Evolutionary conservation across 2,329 filamentous ascomycete species (phyloP).

Genomic region (Penicillium janthinellum): DNA sequence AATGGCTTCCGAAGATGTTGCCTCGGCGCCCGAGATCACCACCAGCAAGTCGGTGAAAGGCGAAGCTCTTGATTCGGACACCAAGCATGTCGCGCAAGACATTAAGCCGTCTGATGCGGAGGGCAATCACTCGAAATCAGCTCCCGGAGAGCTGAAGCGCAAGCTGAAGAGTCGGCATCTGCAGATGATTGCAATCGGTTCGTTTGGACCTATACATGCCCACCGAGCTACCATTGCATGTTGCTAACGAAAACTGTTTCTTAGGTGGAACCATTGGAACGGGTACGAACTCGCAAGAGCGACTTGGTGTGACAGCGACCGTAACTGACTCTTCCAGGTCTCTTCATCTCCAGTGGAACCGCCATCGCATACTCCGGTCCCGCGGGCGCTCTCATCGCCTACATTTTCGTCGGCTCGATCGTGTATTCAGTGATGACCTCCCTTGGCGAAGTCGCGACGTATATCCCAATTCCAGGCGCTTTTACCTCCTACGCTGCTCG

Average conservation of each 20-base stretch:
- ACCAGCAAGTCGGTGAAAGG: conserved; percentile 13
- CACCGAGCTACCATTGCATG: background rate
- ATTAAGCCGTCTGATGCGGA: conserved; percentile 23
- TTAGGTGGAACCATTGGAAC: conserved; percentile 30
- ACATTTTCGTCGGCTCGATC: conserved; percentile 68
- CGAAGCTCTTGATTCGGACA: conserved; percentile 16
- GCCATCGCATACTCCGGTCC: conserved; percentile 66
- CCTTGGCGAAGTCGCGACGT: conserved; percentile 70
- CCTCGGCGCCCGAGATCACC: conserved; percentile 5
- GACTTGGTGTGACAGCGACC: background rate
- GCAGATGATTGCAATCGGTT: conserved; percentile 31
- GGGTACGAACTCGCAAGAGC: conserved; percentile 12
- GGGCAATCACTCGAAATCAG: conserved; percentile 18
- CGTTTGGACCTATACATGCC: background rate
- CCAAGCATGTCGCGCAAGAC: conserved; percentile 17
- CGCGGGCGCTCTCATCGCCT: conserved; percentile 66
- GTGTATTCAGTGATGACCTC: conserved; percentile 74
- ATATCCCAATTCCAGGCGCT: conserved; percentile 72
- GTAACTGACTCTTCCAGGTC: conserved; percentile 46
- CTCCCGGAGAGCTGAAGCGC: conserved; percentile 25
- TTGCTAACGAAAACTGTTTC: conserved; percentile 10
- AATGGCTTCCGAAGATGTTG: conserved; percentile 19
- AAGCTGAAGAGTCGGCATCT: conserved; percentile 28
- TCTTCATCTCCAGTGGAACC: conserved; percentile 68
- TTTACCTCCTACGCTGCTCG: conserved; percentile 75